Base-by-base conservation (phyloP, 371 early-diverging fungal genomes). In the Haplosporangium sp. region DNA sequence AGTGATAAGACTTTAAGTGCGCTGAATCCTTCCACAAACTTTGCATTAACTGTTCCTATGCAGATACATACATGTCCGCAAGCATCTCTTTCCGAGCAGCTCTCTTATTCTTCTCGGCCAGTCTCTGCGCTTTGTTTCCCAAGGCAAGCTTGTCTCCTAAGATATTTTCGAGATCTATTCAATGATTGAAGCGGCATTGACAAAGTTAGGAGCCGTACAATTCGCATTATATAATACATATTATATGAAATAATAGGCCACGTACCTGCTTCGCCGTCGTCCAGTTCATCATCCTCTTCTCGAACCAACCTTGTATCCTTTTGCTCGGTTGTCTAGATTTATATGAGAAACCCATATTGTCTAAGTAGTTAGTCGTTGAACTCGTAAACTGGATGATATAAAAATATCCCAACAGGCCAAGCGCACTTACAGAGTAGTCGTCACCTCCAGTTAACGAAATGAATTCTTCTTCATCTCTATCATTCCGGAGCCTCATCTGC, bases 71-170 rank as follows among this genome's bases (percentile, higher is more conserved):
- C 56, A 87, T 86, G 50, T 86, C 86, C 14, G 84, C 86, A 59
- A 89, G 85, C 83, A 89, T 77, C 62, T 89, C 87, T 41, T 84
- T 83, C 3, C 83, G 81, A 29, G 81, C 84, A 9, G 75, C 82
- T 54, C 81, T 73, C 20, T 82, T 81, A 14, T 77, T 81, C 46
- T 70, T 81, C 71, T 85, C 86, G 6, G 80, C 80, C 2, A 56
- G 42, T 21, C 69, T 51, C 36, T 79, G 73, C 6, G 69, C 73
- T 21, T 55, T 79, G n/a, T 36, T 42, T 16, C 80, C 80, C 36
- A 79, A 55, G 13, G 68, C 73, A 6, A 79, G 46, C 10, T 68
- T 67, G 20, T 79, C 80, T 13, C 80, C 73, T 38, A 73, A 11
- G 18, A 76, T 45, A 6, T 47, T 70, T 13, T 76, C 77, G 14